These are phyloP conservation scores for Herpetomonas samuelpessoai DNA, from an alignment of 208 protist genomes.

Conservation along the genomic window DNA sequence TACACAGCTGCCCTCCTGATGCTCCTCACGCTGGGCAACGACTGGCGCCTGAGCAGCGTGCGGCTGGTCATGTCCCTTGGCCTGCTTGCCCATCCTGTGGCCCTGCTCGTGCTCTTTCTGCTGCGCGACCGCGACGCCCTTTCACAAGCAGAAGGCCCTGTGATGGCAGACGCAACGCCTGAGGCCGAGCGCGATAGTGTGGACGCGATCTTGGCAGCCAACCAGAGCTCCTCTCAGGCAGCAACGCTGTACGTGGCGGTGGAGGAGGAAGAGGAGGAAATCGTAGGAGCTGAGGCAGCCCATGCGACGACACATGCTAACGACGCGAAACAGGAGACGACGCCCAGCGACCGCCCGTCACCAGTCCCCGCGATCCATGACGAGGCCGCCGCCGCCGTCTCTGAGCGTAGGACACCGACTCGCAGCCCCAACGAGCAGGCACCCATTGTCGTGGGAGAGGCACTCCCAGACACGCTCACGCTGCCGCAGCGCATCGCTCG, in stretches of 20 bases:
- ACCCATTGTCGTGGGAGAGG: neutral
- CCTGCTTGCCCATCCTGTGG: slow-evolving; percentile 13
- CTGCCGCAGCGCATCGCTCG: neutral
- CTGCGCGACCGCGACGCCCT: slow-evolving; percentile 19
- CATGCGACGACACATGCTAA: no score
- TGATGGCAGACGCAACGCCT: neutral
- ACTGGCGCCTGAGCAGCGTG: slow-evolving; percentile 28
- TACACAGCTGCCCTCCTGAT: slow-evolving; percentile 32
- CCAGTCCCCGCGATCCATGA: neutral
- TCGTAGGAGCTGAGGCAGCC: no score
- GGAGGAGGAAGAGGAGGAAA: neutral
- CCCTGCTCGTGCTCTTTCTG: slow-evolving; percentile 18
- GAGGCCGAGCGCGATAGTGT: slow-evolving; percentile 3
- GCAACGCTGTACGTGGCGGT: no score
- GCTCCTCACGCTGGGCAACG: slow-evolving; percentile 33
- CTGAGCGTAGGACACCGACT: neutral
- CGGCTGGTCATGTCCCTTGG: slow-evolving; percentile 29
- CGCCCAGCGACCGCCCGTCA: no score
- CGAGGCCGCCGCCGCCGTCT: neutral
- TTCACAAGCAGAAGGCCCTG: slow-evolving; percentile 5
- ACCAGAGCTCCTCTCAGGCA: neutral
- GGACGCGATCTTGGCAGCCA: neutral
- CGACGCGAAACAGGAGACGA: neutral
- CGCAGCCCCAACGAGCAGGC: no score
- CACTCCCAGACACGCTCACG: neutral